Conservation (phyloP, 140 eudicot species). For the Ambrosia hybrid region DNA sequence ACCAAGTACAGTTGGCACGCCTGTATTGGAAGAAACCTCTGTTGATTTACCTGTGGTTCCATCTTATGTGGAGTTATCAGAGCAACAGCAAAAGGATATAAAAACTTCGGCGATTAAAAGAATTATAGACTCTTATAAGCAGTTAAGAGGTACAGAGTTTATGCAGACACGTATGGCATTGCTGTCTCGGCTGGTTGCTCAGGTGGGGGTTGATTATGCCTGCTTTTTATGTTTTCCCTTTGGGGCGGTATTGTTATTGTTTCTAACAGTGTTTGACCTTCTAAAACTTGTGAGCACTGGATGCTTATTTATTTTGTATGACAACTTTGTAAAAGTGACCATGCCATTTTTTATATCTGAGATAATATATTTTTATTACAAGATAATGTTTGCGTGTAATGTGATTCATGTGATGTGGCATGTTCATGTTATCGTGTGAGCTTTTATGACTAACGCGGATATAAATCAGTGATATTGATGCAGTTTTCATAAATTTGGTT, state of each 20-base stretch:
- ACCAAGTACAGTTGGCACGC: slow-evolving; percentile 48
- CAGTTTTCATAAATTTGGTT: slow-evolving; percentile 3
- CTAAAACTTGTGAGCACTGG: too few species aligned
- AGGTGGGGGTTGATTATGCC: slow-evolving; percentile 67
- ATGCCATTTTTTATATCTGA: slow-evolving; percentile 24
- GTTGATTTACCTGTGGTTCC: slow-evolving; percentile 72
- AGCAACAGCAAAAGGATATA: slow-evolving; percentile 52
- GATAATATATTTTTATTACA: slow-evolving; percentile 16
- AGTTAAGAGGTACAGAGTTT: slow-evolving; percentile 46
- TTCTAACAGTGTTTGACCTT: slow-evolving; percentile 1
- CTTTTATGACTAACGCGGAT: not conserved
- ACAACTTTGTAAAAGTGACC: slow-evolving; percentile 35
- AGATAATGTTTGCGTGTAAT: slow-evolving; percentile 11
- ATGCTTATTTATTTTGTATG: slow-evolving; percentile 2
- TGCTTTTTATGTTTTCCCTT: slow-evolving; percentile 30
- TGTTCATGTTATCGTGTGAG: slow-evolving; percentile 9
- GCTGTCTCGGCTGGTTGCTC: slow-evolving; percentile 91
- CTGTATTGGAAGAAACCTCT: slow-evolving; percentile 50
- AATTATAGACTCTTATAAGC: slow-evolving; percentile 60
- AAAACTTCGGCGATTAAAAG: slow-evolving; percentile 59
- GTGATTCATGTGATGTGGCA: slow-evolving; percentile 26
- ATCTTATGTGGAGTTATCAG: slow-evolving; percentile 60
- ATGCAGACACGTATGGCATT: slow-evolving; percentile 73
- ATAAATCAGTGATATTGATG: not conserved
- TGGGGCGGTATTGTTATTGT: slow-evolving; percentile 29